Percentiles rank a stretch among this genome's conserved stretches.
phyloP scores from a whole-genome alignment of 495 filamentous ascomycete species.

The Penicillium lagena region DNA sequence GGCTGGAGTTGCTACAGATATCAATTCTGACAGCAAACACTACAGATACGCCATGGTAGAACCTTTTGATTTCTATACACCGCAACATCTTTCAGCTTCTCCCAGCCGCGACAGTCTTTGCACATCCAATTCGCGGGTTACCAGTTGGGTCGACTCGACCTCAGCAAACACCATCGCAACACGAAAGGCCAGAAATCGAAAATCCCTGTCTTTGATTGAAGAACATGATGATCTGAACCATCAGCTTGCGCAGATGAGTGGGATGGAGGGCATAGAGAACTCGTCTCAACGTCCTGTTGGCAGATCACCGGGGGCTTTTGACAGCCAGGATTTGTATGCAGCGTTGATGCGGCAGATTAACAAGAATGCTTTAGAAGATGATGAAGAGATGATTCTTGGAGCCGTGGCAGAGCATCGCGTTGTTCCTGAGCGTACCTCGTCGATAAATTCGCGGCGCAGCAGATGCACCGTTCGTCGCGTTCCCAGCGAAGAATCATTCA shows the following conservation, averaged over 20 bases:
- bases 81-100: too few relatives aligned
- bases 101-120: constrained; percentile 42
- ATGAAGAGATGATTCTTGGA: constrained; percentile 26
- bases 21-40: too few relatives aligned
- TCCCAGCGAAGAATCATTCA: constrained; percentile 29
- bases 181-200: constrained; percentile 34
- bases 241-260: constrained; percentile 16
- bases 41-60: too few relatives aligned
- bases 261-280: constrained; percentile 1
- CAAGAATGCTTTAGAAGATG: constrained; percentile 16
- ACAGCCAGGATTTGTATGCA: constrained; percentile 64
- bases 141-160: constrained; percentile 69
- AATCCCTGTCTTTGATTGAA: constrained; percentile 60
- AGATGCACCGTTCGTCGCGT: constrained; percentile 22
- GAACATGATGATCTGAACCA: constrained; percentile 50
- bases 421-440: constrained; percentile 26
- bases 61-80: too few relatives aligned
- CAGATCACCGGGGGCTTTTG: constrained; percentile 29
- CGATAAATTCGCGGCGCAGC: constrained; percentile 21
- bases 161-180: constrained; percentile 41
- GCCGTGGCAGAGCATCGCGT: constrained; percentile 25
- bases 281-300: constrained; percentile 4
- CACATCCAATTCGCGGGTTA: constrained; percentile 60
- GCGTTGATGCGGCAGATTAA: constrained; percentile 65
- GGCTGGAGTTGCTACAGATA: too few relatives aligned